These are phyloP conservation scores for Eucalyptus decipiens DNA, from an alignment of 345 rosid species.

Conservation along the genomic window DNA sequence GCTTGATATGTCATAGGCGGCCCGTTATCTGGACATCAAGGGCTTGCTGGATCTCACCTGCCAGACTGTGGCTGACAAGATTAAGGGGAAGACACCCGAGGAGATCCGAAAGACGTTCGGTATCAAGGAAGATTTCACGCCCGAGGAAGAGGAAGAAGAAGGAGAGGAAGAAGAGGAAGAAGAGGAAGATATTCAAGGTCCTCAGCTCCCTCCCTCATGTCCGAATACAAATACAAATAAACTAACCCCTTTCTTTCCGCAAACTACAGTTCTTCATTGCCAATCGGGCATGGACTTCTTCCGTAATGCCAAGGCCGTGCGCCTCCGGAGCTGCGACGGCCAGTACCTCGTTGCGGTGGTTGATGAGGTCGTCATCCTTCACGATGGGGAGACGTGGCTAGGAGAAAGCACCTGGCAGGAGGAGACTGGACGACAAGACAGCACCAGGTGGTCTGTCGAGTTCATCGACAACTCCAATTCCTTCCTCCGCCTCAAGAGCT, in stretches of 20 bases:
- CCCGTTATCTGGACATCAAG: conserved; percentile 53
- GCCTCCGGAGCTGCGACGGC: conserved; percentile 63
- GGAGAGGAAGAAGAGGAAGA: too few species aligned
- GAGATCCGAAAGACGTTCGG: conserved; percentile 30
- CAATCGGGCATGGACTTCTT: conserved; percentile 57
- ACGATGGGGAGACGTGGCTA: too few species aligned
- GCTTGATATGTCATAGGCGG: conserved; percentile 27
- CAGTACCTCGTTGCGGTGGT: conserved; percentile 40
- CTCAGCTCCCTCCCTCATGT: not conserved
- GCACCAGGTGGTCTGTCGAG: conserved; percentile 13
- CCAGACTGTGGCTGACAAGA: conserved; percentile 36
- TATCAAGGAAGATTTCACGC: conserved; percentile 50
- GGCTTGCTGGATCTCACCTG: conserved; percentile 26
- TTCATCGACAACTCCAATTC: not conserved
- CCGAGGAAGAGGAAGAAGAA: conserved; percentile 50
- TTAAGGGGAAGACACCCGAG: conserved; percentile 37
- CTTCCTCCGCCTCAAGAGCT: conserved; percentile 12
- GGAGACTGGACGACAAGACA: not conserved
- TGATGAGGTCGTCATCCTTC: too few species aligned
- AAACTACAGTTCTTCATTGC: not conserved
- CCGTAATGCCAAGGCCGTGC: conserved; percentile 38
- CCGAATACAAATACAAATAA: not conserved
- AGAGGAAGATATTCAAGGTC: conserved; percentile 44
- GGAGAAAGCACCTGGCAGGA: too few species aligned
- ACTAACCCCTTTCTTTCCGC: not conserved